Evolutionary conservation across 2,329 filamentous ascomycete species (phyloP).

Genomic region (Microcyclospora tardicrescens): DNA sequence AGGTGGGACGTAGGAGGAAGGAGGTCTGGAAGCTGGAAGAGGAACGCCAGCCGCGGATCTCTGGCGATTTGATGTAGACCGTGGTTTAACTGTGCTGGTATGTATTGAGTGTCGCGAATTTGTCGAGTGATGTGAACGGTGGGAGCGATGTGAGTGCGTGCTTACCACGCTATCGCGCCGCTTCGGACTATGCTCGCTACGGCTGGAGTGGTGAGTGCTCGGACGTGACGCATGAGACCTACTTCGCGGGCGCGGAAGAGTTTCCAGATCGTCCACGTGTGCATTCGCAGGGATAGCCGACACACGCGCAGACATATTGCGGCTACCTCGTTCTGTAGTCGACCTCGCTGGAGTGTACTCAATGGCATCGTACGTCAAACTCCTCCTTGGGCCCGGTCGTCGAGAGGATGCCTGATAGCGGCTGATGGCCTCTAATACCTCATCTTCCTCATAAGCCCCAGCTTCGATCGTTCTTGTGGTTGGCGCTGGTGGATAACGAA

Average conservation of each 20-base stretch:
- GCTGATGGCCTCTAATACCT: conserved; percentile 13
- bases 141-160: background rate
- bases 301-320: conserved; percentile 2
- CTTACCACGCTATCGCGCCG: conserved; percentile 15
- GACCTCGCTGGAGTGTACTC: conserved; percentile 9
- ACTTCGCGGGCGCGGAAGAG: background rate
- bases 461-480: conserved; percentile 6
- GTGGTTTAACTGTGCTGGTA: background rate
- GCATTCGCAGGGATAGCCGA: background rate
- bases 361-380: conserved; percentile 13
- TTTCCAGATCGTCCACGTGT: background rate
- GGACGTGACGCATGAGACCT: conserved; percentile 2
- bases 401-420: conserved; percentile 10
- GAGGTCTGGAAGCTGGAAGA: conserved; percentile 3
- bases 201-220: conserved; percentile 3
- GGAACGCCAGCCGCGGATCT: conserved; percentile 4
- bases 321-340: conserved; percentile 5
- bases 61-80: background rate
- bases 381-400: conserved; percentile 12
- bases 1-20: conserved; percentile 1
- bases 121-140: background rate
- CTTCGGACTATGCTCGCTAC: conserved; percentile 11
- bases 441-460: conserved; percentile 10
- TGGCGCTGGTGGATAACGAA: conserved; percentile 16
- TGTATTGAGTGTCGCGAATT: background rate